Evolutionary conservation across 129 eudicot genomes (phyloP), one percentile per base, ranked within the genome.

Genomic region (Flaveria trinervia): DNA sequence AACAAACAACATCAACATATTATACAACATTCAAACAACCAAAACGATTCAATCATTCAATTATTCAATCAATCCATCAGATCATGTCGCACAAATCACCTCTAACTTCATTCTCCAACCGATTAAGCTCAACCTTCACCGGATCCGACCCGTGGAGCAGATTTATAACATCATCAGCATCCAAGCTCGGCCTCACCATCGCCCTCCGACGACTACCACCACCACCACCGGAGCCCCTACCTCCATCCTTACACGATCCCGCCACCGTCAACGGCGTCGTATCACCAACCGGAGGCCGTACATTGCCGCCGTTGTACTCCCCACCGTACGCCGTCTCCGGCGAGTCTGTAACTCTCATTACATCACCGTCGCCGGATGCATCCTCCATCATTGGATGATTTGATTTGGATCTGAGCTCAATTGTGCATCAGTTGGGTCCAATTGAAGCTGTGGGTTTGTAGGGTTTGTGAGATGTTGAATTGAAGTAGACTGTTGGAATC

Each of bases 61-160:
- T 4, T 28, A 28, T 28, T 22, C 67, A 46, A 55, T 68, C 17
- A 56, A 81, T 67, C 75, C 22, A 74, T 71, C 59, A 77, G 86
- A 85, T 82, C 89, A 89, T 59, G 68, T 64, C 50, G 33, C 76
- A 82, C 49, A 66, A 73, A 81, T 74, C 39, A 94, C 98, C 98
- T 89, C 96, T 84, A 78, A 94, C 97, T 89, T 91, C 98, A 83
- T 94, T 94, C 75, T 94, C 98, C 70, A 94, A 83, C 5, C 98
- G 93, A 83, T 91, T 94, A 20, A 94, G 97, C 90, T 94, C 98
- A 41, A 94, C 39, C 85, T 86, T 91, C 71, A 94, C 98, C 89
- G 98, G 98, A 94, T 94, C 98, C 84, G 98, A 94, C 2, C 98
- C 98, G 75, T 94, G 98, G 57, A 94, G 89, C 72, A 90, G 50